phyloP scores from a whole-genome alignment of 2,329 filamentous ascomycete genomes.

The Aspergillus hiratsukae region DNA sequence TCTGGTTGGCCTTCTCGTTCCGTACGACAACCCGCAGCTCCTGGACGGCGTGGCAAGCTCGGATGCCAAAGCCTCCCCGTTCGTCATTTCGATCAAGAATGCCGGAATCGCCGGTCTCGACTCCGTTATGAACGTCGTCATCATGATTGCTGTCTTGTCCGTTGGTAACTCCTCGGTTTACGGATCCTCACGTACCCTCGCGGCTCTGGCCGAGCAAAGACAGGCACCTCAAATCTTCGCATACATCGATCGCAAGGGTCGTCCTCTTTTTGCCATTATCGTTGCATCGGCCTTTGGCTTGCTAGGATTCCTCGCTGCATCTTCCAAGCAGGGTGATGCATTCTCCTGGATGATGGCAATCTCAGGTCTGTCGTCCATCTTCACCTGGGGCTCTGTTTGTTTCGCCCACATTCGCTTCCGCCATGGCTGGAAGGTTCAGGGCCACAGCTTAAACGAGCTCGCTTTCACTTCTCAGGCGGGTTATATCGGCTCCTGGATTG shows the following conservation, averaged over 20 bases:
- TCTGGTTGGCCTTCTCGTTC: slow-evolving; percentile 77
- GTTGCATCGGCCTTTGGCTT: slow-evolving; percentile 66
- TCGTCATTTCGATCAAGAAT: slow-evolving; percentile 86
- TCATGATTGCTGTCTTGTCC: slow-evolving; percentile 82
- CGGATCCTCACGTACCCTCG: slow-evolving; percentile 83
- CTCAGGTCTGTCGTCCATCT: slow-evolving; percentile 67
- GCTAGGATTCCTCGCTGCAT: slow-evolving; percentile 71
- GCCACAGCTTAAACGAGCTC: slow-evolving; percentile 68
- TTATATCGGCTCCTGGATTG: slow-evolving; percentile 73
- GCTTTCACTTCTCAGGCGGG: slow-evolving; percentile 79
- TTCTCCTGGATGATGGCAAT: slow-evolving; percentile 78
- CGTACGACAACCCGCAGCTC: slow-evolving; percentile 63
- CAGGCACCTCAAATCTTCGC: slow-evolving; percentile 73
- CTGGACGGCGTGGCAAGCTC: slow-evolving; percentile 54
- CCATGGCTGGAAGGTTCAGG: slow-evolving; percentile 65
- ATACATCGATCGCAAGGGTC: slow-evolving; percentile 78
- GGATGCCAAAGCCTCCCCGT: slow-evolving; percentile 75
- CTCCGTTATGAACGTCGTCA: slow-evolving; percentile 91
- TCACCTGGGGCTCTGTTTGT: slow-evolving; percentile 80
- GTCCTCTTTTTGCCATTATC: slow-evolving; percentile 69
- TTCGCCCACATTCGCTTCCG: slow-evolving; percentile 92
- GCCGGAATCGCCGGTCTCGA: slow-evolving; percentile 77
- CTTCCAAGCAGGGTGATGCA: slow-evolving; percentile 55
- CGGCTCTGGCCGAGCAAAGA: slow-evolving; percentile 80
- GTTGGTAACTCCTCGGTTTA: slow-evolving; percentile 92